Evolutionary conservation across 345 rosid species (phyloP).

Genomic region (Ceriops zippeliana): DNA sequence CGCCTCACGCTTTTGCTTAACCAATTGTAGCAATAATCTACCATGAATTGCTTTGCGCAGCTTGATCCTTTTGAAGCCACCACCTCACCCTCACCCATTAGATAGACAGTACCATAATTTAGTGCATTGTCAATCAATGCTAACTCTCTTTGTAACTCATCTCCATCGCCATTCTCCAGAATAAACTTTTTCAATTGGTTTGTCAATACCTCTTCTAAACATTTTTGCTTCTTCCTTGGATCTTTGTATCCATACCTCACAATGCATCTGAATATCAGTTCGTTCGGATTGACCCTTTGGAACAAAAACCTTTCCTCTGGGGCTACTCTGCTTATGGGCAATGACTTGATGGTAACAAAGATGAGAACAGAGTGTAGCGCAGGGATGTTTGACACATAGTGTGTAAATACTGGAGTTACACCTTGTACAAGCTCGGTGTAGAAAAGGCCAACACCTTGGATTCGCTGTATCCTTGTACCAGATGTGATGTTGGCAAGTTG

Average conservation of each 20-base stretch:
- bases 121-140: constrained; percentile 14
- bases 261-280: constrained; percentile 36
- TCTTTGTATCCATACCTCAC: constrained; percentile 51
- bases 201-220: constrained; percentile 32
- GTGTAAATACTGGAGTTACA: constrained; percentile 41
- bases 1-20: constrained; percentile 42
- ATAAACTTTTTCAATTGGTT: constrained; percentile 33
- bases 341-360: constrained; percentile 42
- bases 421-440: constrained; percentile 46
- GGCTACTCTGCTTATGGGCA: constrained; percentile 36
- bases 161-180: not conserved
- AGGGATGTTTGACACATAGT: constrained; percentile 37
- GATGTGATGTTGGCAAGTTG: constrained; percentile 18
- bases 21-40: constrained; percentile 44
- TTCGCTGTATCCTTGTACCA: not conserved
- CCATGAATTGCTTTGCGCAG: constrained; percentile 32
- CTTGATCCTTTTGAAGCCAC: constrained; percentile 35
- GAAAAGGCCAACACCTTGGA: constrained; percentile 45
- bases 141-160: not conserved
- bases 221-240: constrained; percentile 21
- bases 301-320: constrained; percentile 38
- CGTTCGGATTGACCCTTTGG: constrained; percentile 27
- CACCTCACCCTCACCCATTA: constrained; percentile 48
- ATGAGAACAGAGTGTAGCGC: constrained; percentile 39
- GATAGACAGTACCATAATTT: constrained; percentile 39